phyloP scores from a whole-genome alignment of 108 stramenopile species.

The Fragilariopsis cylindrus region DNA sequence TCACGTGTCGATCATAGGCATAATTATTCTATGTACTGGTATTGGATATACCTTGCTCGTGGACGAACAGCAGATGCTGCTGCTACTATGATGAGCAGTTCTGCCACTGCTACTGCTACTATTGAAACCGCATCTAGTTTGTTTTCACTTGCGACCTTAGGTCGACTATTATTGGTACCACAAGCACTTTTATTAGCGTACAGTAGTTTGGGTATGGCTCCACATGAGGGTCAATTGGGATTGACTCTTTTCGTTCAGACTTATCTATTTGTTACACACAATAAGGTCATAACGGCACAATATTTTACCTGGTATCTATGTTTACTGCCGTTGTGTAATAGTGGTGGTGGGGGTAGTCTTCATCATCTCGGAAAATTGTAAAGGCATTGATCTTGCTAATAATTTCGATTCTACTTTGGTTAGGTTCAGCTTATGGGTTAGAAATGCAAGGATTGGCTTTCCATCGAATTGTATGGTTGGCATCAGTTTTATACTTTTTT shows the following conservation, averaged over 20 bases:
- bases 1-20: constrained; percentile 90
- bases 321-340: constrained; percentile 74
- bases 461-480: constrained; percentile 74
- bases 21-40: constrained; percentile 72
- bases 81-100: background rate
- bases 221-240: constrained; percentile 54
- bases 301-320: constrained; percentile 97
- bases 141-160: constrained; percentile 28
- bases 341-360: constrained; percentile 27
- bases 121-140: background rate
- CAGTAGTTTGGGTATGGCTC: constrained; percentile 72
- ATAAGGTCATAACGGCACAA: constrained; percentile 99
- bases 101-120: background rate
- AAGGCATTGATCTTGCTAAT: constrained; percentile 30
- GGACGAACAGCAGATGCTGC: constrained; percentile 30
- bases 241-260: constrained; percentile 90
- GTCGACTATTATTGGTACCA: constrained; percentile 69
- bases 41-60: constrained; percentile 88
- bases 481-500: constrained; percentile 69
- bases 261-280: constrained; percentile 95
- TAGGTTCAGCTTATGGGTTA: constrained; percentile 75
- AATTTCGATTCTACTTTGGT: constrained; percentile 62
- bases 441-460: constrained; percentile 83
- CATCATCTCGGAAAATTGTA: constrained; percentile 35
- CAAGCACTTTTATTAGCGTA: constrained; percentile 76